Conservation (phyloP, 2,329 filamentous ascomycete genomes). For the Colletotrichum orbiculare region DNA sequence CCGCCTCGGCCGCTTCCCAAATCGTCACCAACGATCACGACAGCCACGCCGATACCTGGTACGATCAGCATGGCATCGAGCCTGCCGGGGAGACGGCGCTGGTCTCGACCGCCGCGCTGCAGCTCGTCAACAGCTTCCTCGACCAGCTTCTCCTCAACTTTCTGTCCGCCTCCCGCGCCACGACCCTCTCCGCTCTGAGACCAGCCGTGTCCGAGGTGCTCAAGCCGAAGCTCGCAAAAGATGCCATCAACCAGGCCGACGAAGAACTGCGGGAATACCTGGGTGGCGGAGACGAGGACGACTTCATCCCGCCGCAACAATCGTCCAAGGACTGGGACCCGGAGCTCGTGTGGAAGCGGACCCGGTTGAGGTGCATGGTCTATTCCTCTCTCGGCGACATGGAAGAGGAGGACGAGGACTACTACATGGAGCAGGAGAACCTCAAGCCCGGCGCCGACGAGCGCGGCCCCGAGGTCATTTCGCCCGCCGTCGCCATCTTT, state of each 20-base stretch:
- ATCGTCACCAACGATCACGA: constrained; percentile 92
- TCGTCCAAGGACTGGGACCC: constrained; percentile 79
- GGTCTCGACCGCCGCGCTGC: constrained; percentile 78
- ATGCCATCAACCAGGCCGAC: constrained; percentile 84
- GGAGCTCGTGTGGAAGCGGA: constrained; percentile 94
- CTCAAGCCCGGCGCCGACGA: constrained; percentile 69
- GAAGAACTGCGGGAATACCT: constrained; percentile 90
- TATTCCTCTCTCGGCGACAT: constrained; percentile 96
- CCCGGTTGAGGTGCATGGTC: constrained; percentile 94
- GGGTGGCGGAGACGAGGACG: constrained; percentile 81
- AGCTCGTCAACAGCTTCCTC: constrained; percentile 89
- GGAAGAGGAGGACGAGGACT: constrained; percentile 97
- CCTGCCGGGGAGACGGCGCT: constrained; percentile 75
- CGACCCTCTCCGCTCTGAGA: constrained; percentile 77
- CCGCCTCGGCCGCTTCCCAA: constrained; percentile 86
- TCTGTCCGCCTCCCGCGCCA: constrained; percentile 82
- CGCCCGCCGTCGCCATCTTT: constrained; percentile 94
- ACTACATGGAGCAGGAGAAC: constrained; percentile 83
- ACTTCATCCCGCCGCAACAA: constrained; percentile 63
- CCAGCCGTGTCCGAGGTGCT: constrained; percentile 88
- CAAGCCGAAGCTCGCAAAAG: constrained; percentile 87
- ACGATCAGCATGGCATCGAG: constrained; percentile 75
- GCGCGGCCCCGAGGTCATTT: constrained; percentile 75
- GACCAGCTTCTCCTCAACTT: constrained; percentile 94
- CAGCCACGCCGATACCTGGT: constrained; percentile 75